A percentile compares a stretch with the other conserved stretches of the same genome.
These are phyloP conservation scores for Ehretia macrophylla DNA, from an alignment of 257 asterid genomes.

Conservation along the genomic window DNA sequence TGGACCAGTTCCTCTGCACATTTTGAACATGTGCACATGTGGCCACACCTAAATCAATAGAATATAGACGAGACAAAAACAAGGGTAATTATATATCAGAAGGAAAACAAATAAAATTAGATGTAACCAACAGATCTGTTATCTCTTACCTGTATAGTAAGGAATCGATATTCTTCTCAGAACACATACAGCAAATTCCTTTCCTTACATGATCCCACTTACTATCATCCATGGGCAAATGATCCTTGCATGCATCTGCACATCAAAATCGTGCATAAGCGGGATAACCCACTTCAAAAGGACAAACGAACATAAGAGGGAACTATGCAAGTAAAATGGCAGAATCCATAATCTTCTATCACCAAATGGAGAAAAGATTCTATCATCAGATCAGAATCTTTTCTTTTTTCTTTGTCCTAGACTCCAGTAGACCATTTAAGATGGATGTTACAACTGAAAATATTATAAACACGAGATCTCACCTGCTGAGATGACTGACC, in stretches of 20 bases:
- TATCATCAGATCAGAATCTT: too few species aligned
- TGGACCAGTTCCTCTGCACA: constrained; percentile 49
- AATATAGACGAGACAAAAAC: background rate
- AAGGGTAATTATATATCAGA: too few species aligned
- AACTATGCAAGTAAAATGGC: too few species aligned
- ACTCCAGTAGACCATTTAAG: background rate
- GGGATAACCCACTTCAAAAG: too few species aligned
- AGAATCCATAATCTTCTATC: too few species aligned
- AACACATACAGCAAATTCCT: constrained; percentile 84
- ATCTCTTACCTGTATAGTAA: constrained; percentile 70
- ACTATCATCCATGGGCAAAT: constrained; percentile 31
- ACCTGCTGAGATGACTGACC: constrained; percentile 51
- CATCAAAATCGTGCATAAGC: background rate
- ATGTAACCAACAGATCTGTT: background rate
- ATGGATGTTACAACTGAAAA: too few species aligned
- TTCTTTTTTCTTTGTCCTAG: too few species aligned
- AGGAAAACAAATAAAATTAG: too few species aligned
- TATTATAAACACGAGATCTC: background rate
- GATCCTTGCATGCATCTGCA: constrained; percentile 28
- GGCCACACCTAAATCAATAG: constrained; percentile 66
- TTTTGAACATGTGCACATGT: constrained; percentile 83
- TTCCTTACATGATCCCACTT: constrained; percentile 67
- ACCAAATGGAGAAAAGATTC: background rate
- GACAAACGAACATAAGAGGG: too few species aligned
- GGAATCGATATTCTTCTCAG: constrained; percentile 55